Evolutionary conservation across 78 protist species (phyloP), one percentile per base, ranked within the genome.

Genomic region (Diacronema lutheri): DNA sequence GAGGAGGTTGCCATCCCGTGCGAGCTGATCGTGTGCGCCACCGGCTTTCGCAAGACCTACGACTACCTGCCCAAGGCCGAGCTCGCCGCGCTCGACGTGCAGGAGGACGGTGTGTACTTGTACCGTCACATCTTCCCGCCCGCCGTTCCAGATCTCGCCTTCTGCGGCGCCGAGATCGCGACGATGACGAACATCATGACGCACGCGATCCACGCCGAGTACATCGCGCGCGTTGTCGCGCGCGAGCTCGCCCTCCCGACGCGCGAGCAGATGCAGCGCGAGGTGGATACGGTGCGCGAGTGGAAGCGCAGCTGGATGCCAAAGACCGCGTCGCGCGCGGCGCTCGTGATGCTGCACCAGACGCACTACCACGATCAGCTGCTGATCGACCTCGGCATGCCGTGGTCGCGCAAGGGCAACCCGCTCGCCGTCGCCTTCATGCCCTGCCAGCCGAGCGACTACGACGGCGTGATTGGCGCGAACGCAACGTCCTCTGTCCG

Each of bases 271-370:
- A 74, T 74, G 81, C 40, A 29, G 29, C 5, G 4, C 19, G 61
- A 46, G 37, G 25, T 74, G 40, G 62, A 74, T 33, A 0, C 14
- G 38, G 7, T 50, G 78, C 55, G 16, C 57, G 40, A 4, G 40
- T 74, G 81, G 81, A 74, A 74, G 81, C 58, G 81, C 20, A 29
- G 64, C 16, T 74, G 81, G 81, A 74, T 74, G 81, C 81, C 81
- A 7, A 0, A 29, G 35, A 40, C 81, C n/a, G 16, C 81, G 14
- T 46, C 55, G 23, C 81, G 81, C 66, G 55, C 81, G 3, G 81
- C 33, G 33, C 11, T 74, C 31, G 16, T 9, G 35, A 16, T 11
- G 69, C 35, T 62, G 60, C 60, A 55, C 60, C 13, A 19, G 60
- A 10, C 60, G 25, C 13, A 55, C 25, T 55, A 55, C 60, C 60